Conservation (phyloP, 2,329 filamentous ascomycete species). For the Verticillium alfalfae region DNA sequence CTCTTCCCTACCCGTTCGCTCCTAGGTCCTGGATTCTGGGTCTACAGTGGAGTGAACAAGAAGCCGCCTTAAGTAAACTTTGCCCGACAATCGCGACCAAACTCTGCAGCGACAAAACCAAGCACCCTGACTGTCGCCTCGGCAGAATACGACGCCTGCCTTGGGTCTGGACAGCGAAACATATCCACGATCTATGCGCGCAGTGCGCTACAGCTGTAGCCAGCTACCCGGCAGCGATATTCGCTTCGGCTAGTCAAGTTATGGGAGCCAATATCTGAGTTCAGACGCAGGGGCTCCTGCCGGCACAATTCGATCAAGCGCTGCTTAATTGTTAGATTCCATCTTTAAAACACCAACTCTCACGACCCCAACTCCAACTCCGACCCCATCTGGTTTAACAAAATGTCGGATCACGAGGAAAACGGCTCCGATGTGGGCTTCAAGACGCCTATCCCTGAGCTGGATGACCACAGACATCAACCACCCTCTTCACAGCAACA, state of each 20-base stretch:
- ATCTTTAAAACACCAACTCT: neutral
- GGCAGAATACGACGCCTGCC: neutral
- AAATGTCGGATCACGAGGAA: slow-evolving; percentile 65
- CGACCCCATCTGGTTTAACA: slow-evolving; percentile 16
- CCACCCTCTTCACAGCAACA: slow-evolving; percentile 52
- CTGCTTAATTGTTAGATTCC: neutral
- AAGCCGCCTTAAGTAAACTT: slow-evolving; percentile 83
- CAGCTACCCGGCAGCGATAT: neutral
- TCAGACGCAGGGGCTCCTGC: neutral
- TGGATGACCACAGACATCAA: slow-evolving; percentile 82
- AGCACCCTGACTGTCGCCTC: neutral
- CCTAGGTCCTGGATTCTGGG: slow-evolving; percentile 87
- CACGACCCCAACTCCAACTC: neutral
- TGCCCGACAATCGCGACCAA: slow-evolving; percentile 19
- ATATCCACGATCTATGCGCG: neutral
- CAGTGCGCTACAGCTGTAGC: neutral
- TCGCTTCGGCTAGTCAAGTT: neutral
- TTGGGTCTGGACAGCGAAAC: neutral
- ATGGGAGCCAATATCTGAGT: neutral
- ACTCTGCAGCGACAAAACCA: neutral
- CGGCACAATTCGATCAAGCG: neutral
- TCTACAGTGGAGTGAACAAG: slow-evolving; percentile 94
- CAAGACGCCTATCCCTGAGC: slow-evolving; percentile 68
- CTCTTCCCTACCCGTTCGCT: slow-evolving; percentile 80
- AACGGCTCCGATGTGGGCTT: slow-evolving; percentile 56